Evolutionary conservation across 176 grass and related monocot genomes (phyloP).

Genomic region (Musa acuminata): DNA sequence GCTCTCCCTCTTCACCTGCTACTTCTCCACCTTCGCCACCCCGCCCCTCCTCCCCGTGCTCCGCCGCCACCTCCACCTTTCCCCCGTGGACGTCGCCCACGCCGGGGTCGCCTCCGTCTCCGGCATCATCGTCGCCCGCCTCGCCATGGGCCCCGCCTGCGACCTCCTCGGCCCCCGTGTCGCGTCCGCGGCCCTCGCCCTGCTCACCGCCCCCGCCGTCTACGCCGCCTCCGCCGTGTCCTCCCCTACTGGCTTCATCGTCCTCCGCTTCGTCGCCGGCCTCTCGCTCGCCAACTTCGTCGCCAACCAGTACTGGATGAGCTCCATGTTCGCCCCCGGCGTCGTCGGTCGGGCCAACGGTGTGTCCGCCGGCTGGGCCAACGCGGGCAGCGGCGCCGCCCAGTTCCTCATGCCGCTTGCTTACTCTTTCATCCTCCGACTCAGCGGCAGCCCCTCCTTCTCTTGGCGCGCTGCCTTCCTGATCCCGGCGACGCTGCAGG

Average conservation of each 20-base stretch:
- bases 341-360: slow-evolving; percentile 61
- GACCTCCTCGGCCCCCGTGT: slow-evolving; percentile 61
- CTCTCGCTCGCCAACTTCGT: slow-evolving; percentile 77
- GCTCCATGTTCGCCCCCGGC: slow-evolving; percentile 49
- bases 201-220: slow-evolving; percentile 29
- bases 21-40: slow-evolving; percentile 63
- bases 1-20: slow-evolving; percentile 77
- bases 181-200: slow-evolving; percentile 24
- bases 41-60: slow-evolving; percentile 57
- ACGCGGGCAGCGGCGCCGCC: slow-evolving; percentile 47
- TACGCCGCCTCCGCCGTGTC: slow-evolving; percentile 23
- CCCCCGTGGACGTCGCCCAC: slow-evolving; percentile 18
- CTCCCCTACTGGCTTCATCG: slow-evolving; percentile 36
- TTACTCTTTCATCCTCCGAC: slow-evolving; percentile 40
- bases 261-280: slow-evolving; percentile 47
- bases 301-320: slow-evolving; percentile 88
- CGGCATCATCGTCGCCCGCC: slow-evolving; percentile 33
- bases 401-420: slow-evolving; percentile 63
- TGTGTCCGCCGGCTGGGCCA: slow-evolving; percentile 56
- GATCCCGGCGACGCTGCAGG: slow-evolving; percentile 47
- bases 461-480: slow-evolving; percentile 50
- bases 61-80: slow-evolving; percentile 31
- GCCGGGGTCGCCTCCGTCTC: slow-evolving; percentile 44
- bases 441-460: slow-evolving; percentile 34
- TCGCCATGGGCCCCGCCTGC: slow-evolving; percentile 54